A percentile compares a stretch with the other conserved stretches of the same genome.
Evolutionary conservation across 768 basidiomycete species (phyloP).

Genomic region (Mycena belliarum): DNA sequence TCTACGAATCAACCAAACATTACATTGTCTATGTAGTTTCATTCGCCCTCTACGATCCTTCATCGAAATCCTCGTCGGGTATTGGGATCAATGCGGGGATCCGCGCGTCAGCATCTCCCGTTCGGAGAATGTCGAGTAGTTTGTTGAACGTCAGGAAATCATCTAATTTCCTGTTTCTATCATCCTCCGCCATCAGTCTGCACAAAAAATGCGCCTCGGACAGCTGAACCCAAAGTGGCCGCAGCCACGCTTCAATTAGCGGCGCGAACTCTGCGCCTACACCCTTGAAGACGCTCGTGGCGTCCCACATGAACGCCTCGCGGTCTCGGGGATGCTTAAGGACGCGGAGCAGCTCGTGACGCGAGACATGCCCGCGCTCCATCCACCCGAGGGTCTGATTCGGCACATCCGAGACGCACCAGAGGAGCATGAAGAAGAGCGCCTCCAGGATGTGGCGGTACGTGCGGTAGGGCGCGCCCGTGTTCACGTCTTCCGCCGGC

Average conservation of each 20-base stretch:
- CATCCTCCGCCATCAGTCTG: background rate
- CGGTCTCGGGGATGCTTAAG: slow-evolving; percentile 9
- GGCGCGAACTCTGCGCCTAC: background rate
- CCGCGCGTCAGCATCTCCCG: background rate
- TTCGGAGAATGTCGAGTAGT: background rate
- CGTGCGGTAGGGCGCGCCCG: background rate
- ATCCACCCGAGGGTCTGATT: background rate
- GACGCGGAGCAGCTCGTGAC: background rate
- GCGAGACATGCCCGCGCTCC: background rate
- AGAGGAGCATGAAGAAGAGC: slow-evolving; percentile 4
- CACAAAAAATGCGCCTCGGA: slow-evolving; percentile 1
- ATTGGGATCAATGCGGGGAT: background rate
- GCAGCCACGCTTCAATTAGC: background rate
- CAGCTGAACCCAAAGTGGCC: slow-evolving; percentile 1
- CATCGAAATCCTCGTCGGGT: background rate
- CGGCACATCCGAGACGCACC: background rate
- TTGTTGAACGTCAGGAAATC: background rate
- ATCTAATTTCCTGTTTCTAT: background rate
- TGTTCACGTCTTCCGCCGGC: background rate
- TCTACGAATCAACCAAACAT: background rate
- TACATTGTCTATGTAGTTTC: too few species aligned
- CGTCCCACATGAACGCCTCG: slow-evolving; percentile 9
- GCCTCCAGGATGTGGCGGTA: slow-evolving; percentile 7
- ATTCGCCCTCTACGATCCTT: background rate
- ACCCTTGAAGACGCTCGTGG: background rate